Base-by-base conservation (phyloP, 495 filamentous ascomycete genomes). In the Staphylotrichum tortipilum region DNA sequence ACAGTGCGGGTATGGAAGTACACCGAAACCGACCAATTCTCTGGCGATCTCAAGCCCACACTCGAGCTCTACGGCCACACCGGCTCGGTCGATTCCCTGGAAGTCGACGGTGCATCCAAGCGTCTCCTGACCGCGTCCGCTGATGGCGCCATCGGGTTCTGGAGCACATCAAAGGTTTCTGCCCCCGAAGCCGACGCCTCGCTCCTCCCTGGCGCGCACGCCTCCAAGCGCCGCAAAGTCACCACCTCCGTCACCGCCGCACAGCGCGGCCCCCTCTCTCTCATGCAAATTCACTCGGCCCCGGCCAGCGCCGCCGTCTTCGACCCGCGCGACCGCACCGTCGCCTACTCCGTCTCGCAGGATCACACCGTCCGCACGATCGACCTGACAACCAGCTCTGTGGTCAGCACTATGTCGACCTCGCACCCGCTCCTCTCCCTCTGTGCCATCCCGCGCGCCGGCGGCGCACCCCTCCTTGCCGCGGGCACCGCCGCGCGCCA, bases 351-450 rank as follows among this genome's bases (percentile, higher is more conserved):
- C 0, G 76, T 78, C 3, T 89, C 87, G 18, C 84, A 84, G 74
- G 92, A 97, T 71, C 89, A 95, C 68, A 85, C 86, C 0, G 71
- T 96, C 52, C 82, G 81, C 21, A 97, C 92, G 0, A 86, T 94
- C 78, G 92, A 98, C 72, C 79, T 98, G 11, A 78, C 86, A 0
- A 96, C 91, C 7, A 66, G 74, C 39, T 57, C 73, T 4, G 72
- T 82, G 10, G 86, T 95, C 33, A 86, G 85, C 59, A 86, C 85
- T 17, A 76, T 89, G 37, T 84, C 86, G 7, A 88, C 86, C 8
- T 79, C 85, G n/a, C 83, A 91, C 64, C 77, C 87, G 0, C 75
- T 97, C 1, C 76, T 90, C 44, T 87, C 81, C 2, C 73, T 95
- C 3, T 77, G 78, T 57, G 80, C 84, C 15, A 69, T 95, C 3